Evolutionary conservation across 129 eudicot genomes (phyloP).

Genomic region (carrot (Daucus carota)): DNA sequence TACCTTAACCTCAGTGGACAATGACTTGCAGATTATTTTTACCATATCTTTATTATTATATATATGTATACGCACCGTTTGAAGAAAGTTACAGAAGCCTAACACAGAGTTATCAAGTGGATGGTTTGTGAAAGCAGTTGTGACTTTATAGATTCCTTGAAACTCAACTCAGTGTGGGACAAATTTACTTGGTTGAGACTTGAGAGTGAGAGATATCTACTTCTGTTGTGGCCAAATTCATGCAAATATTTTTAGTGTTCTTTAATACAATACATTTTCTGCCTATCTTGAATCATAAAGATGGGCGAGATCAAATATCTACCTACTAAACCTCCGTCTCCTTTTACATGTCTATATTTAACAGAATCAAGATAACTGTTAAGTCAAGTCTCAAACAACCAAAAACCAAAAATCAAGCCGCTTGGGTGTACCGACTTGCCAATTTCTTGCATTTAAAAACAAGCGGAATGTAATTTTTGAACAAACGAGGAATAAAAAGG

Average conservation of each 20-base stretch:
- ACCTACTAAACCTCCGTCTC: too few species aligned
- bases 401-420: too few species aligned
- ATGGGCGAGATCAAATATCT: too few species aligned
- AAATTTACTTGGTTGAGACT: background rate
- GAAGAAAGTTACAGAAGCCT: background rate
- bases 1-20: background rate
- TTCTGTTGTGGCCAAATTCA: slow-evolving; percentile 6
- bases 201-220: slow-evolving; percentile 18
- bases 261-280: too few species aligned
- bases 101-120: slow-evolving; percentile 9
- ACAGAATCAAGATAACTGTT: too few species aligned
- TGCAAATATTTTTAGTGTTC: background rate
- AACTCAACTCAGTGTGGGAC: slow-evolving; percentile 8
- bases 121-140: background rate
- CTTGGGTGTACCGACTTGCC: too few species aligned
- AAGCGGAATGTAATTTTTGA: background rate
- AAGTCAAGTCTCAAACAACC: too few species aligned
- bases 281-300: background rate
- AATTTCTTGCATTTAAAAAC: too few species aligned
- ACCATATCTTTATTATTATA: too few species aligned
- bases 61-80: background rate
- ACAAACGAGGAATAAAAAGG: background rate
- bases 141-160: slow-evolving; percentile 15
- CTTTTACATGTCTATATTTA: too few species aligned
- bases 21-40: background rate